phyloP scores from a whole-genome alignment of 257 asterid species.

The Catharanthus roseus region DNA sequence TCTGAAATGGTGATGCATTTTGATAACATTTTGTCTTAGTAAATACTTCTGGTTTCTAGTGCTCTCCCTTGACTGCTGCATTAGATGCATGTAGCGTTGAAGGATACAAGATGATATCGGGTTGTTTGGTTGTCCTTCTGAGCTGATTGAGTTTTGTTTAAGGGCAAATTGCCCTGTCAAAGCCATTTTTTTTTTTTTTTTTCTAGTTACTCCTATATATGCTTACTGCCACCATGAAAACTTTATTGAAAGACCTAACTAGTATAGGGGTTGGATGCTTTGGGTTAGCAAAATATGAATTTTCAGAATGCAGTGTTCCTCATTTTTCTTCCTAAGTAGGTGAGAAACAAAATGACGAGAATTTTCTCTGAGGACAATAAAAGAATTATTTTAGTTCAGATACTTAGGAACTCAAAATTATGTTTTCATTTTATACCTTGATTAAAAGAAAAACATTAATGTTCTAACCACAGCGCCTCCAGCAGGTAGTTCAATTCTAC shows the following conservation, averaged over 20 bases:
- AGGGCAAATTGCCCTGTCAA: neutral
- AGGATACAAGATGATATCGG: neutral
- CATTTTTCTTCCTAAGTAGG: neutral
- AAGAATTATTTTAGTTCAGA: neutral
- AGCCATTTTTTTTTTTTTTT: neutral
- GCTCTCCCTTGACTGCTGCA: neutral
- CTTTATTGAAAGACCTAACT: neutral
- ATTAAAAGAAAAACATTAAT: neutral
- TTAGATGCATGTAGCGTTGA: neutral
- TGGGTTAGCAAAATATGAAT: neutral
- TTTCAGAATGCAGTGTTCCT: neutral
- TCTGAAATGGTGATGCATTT: constrained; percentile 33
- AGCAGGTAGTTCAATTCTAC: neutral
- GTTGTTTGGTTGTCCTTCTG: neutral
- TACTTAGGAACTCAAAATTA: neutral
- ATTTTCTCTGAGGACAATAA: neutral
- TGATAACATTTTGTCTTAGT: constrained; percentile 1
- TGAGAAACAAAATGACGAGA: neutral
- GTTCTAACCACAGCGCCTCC: neutral
- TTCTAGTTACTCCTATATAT: neutral
- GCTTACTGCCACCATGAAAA: neutral
- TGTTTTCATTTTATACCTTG: neutral
- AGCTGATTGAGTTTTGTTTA: neutral
- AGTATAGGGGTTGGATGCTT: no score
- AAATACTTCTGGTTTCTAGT: neutral